Base-by-base conservation (phyloP, 106 monocot genomes). In the Acorus gramineus region DNA sequence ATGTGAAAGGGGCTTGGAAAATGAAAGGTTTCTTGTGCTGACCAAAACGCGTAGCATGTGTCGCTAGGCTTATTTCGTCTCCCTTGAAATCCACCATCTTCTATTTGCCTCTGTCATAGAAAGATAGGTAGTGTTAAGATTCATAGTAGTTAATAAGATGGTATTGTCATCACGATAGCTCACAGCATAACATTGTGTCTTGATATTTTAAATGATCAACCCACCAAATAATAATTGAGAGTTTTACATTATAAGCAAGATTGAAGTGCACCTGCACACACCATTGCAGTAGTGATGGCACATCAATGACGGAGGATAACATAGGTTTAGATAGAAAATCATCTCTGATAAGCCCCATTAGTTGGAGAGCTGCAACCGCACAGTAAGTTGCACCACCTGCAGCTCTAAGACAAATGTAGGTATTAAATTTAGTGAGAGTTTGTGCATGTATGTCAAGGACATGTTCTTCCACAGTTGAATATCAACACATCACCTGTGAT, bases 31-130 rank as follows among this genome's bases (percentile, higher is more conserved):
- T 28, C 28, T 0, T 28, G 28, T 56, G 48, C 53, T 74, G 71
- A 96, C 96, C 96, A 96, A 70, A 96, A 96, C 11, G 96, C 96
- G 77, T 96, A 96, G 66, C 96, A 96, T 50, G 96, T 87, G 74
- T 96, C 96, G 61, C 96, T 96, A 59, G 80, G 50, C 69, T 96
- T 96, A 78, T 96, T 96, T 7, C 65, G 9, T 82, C 96, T 76
- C 13, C 96, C 96, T 59, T 91, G 91, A 68, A 96, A 83, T 52
- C 96, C 96, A 42, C 96, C 96, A 77, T 91, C 85, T 56, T 8
- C 44, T 66, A 72, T 82, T 85, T 96, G 96, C 76, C 87, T 82
- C 96, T 96, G 76, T 47, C 65, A 14, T 1, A 68, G 45, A 4
- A 70, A 62, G 60, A 69, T 61, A 49, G 13, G 44, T 4, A 45